A percentile compares a stretch with the other conserved stretches of the same genome.
Evolutionary conservation across 129 eudicot genomes (phyloP).

Genomic region (Pulicaria dysenterica): DNA sequence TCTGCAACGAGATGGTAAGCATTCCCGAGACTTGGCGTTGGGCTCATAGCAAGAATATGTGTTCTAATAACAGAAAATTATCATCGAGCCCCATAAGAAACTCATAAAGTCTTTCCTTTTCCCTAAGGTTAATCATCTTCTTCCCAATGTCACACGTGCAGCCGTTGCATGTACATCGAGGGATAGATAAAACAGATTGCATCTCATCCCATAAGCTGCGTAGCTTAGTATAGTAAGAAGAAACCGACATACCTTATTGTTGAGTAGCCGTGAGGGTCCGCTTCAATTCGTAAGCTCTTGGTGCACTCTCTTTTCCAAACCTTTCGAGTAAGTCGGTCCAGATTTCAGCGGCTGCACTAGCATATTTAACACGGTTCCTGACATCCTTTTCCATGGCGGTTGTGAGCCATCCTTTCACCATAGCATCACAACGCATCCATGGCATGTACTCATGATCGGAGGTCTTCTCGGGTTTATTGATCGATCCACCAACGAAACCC

Average conservation of each 20-base stretch:
- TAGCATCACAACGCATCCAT: background rate
- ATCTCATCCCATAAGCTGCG: no score
- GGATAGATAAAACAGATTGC: background rate
- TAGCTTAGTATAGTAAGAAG: background rate
- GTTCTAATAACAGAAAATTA: background rate
- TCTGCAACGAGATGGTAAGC: background rate
- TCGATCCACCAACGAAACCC: background rate
- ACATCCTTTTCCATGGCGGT: no score
- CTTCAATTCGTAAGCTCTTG: background rate
- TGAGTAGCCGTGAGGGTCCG: background rate
- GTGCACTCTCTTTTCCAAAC: background rate
- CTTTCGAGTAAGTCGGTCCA: background rate
- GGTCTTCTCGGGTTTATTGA: background rate
- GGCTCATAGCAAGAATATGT: background rate
- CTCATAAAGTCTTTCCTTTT: background rate
- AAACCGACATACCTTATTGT: background rate
- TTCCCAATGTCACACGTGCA: background rate
- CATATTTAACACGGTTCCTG: no score
- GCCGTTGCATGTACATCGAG: background rate
- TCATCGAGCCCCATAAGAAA: background rate
- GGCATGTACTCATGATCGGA: background rate
- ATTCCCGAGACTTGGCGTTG: background rate
- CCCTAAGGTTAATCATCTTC: background rate
- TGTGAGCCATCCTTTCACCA: no score
- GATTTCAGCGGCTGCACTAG: no score